Evolutionary conservation across 306 rosid species (phyloP).

Genomic region (Calophaca sinica): DNA sequence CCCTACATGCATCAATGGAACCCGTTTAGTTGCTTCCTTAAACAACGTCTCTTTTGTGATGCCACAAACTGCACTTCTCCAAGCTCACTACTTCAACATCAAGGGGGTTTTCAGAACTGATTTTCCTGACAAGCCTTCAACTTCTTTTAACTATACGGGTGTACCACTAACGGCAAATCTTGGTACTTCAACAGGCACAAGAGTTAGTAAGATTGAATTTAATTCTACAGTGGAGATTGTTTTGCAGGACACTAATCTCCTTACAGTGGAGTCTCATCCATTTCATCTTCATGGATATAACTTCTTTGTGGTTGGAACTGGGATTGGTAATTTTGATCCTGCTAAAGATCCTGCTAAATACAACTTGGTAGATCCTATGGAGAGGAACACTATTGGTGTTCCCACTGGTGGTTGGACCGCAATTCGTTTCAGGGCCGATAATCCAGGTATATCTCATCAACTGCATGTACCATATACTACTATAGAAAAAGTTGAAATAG

Average conservation of each 20-base stretch:
- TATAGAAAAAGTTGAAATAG: no score
- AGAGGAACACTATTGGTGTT: slow-evolving; percentile 86
- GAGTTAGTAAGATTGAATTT: slow-evolving; percentile 69
- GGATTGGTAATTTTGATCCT: slow-evolving; percentile 79
- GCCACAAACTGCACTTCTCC: slow-evolving; percentile 82
- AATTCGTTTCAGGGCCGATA: slow-evolving; percentile 82
- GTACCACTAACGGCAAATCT: slow-evolving; percentile 71
- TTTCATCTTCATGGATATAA: slow-evolving; percentile 73
- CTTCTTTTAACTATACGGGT: slow-evolving; percentile 74
- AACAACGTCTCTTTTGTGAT: slow-evolving; percentile 80
- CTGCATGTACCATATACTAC: not conserved
- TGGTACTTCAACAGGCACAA: slow-evolving; percentile 66
- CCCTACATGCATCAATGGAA: slow-evolving; percentile 76
- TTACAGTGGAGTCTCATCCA: slow-evolving; percentile 89
- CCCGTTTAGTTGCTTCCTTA: slow-evolving; percentile 77
- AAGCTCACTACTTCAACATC: slow-evolving; percentile 75
- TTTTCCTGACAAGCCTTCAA: slow-evolving; percentile 73
- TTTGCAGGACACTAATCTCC: slow-evolving; percentile 80
- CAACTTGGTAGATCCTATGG: slow-evolving; percentile 85
- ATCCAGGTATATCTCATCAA: slow-evolving; percentile 65
- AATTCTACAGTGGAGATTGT: slow-evolving; percentile 85
- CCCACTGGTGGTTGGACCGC: slow-evolving; percentile 97
- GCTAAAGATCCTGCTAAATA: slow-evolving; percentile 72
- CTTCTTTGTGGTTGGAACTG: slow-evolving; percentile 79
- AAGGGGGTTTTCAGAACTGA: slow-evolving; percentile 77